These are phyloP conservation scores for Russula ochroleuca DNA, from an alignment of 768 basidiomycete species.

Conservation along the genomic window DNA sequence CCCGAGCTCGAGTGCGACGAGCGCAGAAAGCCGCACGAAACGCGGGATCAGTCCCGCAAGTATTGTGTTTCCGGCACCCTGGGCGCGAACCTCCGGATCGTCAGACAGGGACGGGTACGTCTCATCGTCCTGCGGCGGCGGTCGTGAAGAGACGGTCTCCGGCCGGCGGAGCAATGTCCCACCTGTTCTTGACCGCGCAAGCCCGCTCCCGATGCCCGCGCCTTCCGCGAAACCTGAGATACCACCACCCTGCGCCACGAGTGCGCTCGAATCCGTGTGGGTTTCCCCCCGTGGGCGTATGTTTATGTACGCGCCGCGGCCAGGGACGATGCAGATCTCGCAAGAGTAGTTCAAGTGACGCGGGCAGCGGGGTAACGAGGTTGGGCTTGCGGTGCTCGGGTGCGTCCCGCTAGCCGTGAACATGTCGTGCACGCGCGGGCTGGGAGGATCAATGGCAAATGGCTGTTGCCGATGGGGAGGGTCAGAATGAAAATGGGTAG, in stretches of 20 bases:
- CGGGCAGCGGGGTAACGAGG: constrained; percentile 61
- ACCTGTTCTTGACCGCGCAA: constrained; percentile 49
- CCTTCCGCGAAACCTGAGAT: constrained; percentile 75
- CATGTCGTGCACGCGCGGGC: constrained; percentile 44
- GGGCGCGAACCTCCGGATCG: constrained; percentile 23
- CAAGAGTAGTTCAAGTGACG: constrained; percentile 70
- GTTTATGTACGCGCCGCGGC: constrained; percentile 31
- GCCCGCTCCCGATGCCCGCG: constrained; percentile 66
- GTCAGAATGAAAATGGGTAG: constrained; percentile 3
- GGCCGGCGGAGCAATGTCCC: constrained; percentile 61
- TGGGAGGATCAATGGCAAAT: constrained; percentile 25
- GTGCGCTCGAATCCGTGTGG: constrained; percentile 19
- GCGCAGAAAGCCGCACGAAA: constrained; percentile 72
- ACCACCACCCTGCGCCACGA: constrained; percentile 40
- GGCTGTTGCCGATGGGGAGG: constrained; percentile 17
- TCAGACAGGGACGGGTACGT: not conserved
- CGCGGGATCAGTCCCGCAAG: constrained; percentile 61
- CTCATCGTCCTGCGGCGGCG: not conserved
- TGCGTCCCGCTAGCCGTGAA: constrained; percentile 61
- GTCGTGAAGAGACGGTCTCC: constrained; percentile 27
- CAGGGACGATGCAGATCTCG: constrained; percentile 71
- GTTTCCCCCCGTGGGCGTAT: constrained; percentile 22
- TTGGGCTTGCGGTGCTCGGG: constrained; percentile 56
- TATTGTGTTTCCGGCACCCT: constrained; percentile 56
- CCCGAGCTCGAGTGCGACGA: constrained; percentile 73